Evolutionary conservation across 2,329 filamentous ascomycete species (phyloP), one percentile per base, ranked within the genome.

Genomic region (Nigrograna mackinnonii): DNA sequence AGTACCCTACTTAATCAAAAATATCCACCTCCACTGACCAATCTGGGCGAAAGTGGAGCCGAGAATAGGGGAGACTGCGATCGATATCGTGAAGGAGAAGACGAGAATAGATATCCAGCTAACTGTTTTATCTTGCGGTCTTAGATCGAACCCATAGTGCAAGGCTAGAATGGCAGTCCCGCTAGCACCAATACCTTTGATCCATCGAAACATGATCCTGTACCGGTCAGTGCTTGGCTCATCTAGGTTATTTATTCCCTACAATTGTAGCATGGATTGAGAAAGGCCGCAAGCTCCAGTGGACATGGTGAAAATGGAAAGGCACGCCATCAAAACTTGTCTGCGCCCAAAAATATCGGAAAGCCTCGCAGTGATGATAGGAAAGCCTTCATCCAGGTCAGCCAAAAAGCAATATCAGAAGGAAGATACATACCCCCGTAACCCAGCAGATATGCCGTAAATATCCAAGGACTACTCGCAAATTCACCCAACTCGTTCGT

Each of bases 371-470:
- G 54, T 62, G 42, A 68, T 60, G 20, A 60, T 57, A 20, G 35
- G 44, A 24, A 47, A 46, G 13, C 24, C 45, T 47, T n/a, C n/a
- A n/a, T n/a, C n/a, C n/a, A n/a, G n/a, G n/a, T n/a, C n/a, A n/a
- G n/a, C n/a, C n/a, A n/a, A n/a, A n/a, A n/a, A n/a, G n/a, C n/a
- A n/a, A n/a, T n/a, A n/a, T n/a, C n/a, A n/a, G n/a, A n/a, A n/a
- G n/a, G n/a, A n/a, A n/a, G n/a, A n/a, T n/a, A 33, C 52, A 26
- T 55, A 67, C 60, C 62, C 17, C 66, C 60, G 35, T 57, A 69
- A 2, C 66, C 68, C 18, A 66, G 47, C 35, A 66, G 31, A 18
- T 67, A 70, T 14, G 59, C 62, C 2, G 65, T 69, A 17, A 68
- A 51, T 18, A 69, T 50, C 67, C 67, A 70, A 14, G 60, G 61